A percentile compares a stretch with the other conserved stretches of the same genome.
Conservation (phyloP, 345 rosid species). For the Camelina laxa region DNA sequence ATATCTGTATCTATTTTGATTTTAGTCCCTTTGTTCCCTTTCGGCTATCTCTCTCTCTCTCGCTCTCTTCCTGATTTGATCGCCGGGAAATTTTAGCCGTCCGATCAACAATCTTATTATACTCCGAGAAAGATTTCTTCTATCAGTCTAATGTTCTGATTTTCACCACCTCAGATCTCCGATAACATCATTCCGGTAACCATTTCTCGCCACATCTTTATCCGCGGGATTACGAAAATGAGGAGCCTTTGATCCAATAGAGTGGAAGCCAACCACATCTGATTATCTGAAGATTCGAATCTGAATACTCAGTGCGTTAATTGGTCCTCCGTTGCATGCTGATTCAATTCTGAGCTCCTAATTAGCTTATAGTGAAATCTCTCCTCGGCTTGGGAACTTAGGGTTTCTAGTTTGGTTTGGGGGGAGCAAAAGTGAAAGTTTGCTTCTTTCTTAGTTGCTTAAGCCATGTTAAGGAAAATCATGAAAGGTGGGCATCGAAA, state of each 20-base stretch:
- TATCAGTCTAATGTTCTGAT: constrained; percentile 21
- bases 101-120: constrained; percentile 6
- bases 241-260: constrained; percentile 25
- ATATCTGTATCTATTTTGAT: constrained; percentile 20
- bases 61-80: constrained; percentile 30
- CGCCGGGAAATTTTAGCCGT: constrained; percentile 39
- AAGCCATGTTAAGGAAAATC: constrained; percentile 80
- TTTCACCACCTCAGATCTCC: constrained; percentile 38
- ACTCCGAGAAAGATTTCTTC: constrained; percentile 14
- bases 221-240: constrained; percentile 19
- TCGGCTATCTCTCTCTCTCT: constrained; percentile 17
- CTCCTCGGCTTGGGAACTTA: constrained; percentile 30
- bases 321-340: constrained; percentile 35
- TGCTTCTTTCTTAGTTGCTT: constrained; percentile 5
- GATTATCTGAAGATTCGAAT: constrained; percentile 25
- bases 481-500: constrained; percentile 81
- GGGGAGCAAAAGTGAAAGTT: background rate
- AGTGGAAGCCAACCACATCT: constrained; percentile 25
- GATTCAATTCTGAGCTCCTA: constrained; percentile 34
- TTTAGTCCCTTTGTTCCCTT: background rate
- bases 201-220: background rate
- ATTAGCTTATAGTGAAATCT: constrained; percentile 24
- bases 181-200: constrained; percentile 32
- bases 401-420: constrained; percentile 32
- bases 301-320: constrained; percentile 13